Conservation (phyloP, 148 eudicot species). For the Suaeda aralocaspica region DNA sequence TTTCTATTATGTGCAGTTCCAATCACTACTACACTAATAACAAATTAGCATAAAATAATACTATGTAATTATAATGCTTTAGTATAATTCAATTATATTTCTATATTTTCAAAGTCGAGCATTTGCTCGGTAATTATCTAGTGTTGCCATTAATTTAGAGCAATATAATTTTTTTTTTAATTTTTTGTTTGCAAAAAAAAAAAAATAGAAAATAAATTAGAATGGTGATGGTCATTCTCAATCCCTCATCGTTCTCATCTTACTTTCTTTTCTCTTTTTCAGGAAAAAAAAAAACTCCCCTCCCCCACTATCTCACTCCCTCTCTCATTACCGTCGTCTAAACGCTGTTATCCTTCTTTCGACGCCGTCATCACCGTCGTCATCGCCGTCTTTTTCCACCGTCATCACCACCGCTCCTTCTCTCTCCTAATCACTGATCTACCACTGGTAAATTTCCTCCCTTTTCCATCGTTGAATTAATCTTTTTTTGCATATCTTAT, state of each 20-base stretch:
- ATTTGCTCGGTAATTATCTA: too few species aligned
- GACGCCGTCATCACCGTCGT: background rate
- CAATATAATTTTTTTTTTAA: too few species aligned
- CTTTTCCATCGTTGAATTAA: background rate
- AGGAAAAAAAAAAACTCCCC: background rate
- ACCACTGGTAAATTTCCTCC: conserved; percentile 7
- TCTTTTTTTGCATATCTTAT: background rate
- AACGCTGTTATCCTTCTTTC: background rate
- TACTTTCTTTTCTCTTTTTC: background rate
- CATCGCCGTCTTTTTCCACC: background rate
- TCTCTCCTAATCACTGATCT: conserved; percentile 15
- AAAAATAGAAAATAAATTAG: background rate
- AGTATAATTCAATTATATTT: too few species aligned
- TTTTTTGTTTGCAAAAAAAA: background rate
- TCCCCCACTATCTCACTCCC: background rate
- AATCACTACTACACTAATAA: too few species aligned
- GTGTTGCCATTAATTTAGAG: too few species aligned
- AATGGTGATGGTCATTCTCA: background rate
- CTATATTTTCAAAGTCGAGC: too few species aligned
- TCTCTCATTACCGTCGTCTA: background rate
- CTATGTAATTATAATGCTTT: too few species aligned
- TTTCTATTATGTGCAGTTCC: too few species aligned
- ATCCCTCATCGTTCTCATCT: conserved; percentile 8
- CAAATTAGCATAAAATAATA: too few species aligned
- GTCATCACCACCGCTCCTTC: background rate